Percentiles rank a stretch among this genome's conserved stretches.
phyloP scores from a whole-genome alignment of 371 early-diverging fungal genomes.

The Nematocida parisii region DNA sequence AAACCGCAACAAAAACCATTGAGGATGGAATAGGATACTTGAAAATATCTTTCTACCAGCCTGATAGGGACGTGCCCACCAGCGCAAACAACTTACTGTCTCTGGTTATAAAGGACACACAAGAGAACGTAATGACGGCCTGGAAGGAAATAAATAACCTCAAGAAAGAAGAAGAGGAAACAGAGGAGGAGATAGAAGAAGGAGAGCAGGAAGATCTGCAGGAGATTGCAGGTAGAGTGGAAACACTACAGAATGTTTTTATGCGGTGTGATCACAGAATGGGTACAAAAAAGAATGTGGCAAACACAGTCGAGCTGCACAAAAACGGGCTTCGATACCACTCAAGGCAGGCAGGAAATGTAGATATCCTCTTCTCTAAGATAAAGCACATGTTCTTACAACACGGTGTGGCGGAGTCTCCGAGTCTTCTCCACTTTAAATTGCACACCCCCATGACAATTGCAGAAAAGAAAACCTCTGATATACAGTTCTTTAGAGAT shows the following conservation, averaged over 20 bases:
- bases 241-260: constrained; percentile 74
- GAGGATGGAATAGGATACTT: constrained; percentile 87
- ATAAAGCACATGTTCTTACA: constrained; percentile 95
- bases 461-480: constrained; percentile 84
- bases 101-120: constrained; percentile 43
- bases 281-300: constrained; percentile 76
- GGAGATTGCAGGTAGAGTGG: constrained; percentile 38
- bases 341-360: constrained; percentile 71
- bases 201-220: constrained; percentile 65
- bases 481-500: constrained; percentile 96
- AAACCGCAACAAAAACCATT: constrained; percentile 86
- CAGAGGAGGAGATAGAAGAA: constrained; percentile 39
- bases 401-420: constrained; percentile 87
- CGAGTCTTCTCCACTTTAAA: constrained; percentile 88
- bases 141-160: constrained; percentile 65
- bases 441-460: constrained; percentile 89
- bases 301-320: constrained; percentile 72
- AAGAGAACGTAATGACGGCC: constrained; percentile 76
- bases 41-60: constrained; percentile 87
- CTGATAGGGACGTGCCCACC: constrained; percentile 77
- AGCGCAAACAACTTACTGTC: constrained; percentile 37
- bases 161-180: constrained; percentile 58
- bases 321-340: constrained; percentile 70
- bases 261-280: constrained; percentile 84
- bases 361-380: constrained; percentile 82